Evolutionary conservation across 176 grass and related monocot species (phyloP).

Genomic region (Avena sativa): DNA sequence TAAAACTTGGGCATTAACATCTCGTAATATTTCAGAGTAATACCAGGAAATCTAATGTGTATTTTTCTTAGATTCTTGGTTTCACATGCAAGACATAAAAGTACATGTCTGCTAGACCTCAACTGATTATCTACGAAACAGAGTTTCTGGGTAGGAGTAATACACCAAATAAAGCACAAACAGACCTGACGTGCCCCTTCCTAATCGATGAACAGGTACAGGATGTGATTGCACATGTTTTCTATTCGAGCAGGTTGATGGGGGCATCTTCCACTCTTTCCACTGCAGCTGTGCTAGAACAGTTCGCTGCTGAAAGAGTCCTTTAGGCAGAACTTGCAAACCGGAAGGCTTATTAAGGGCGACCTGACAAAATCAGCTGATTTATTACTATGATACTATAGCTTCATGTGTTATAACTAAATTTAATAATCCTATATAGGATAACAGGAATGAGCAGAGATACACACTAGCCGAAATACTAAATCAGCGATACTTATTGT

Average conservation of each 20-base stretch:
- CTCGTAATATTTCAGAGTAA: slow-evolving; percentile 18
- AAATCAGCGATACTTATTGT: too few relatives aligned
- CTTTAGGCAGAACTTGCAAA: slow-evolving; percentile 95
- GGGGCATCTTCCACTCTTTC: slow-evolving; percentile 70
- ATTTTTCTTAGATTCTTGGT: slow-evolving; percentile 12
- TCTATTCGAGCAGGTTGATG: slow-evolving; percentile 39
- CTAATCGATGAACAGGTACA: slow-evolving; percentile 88
- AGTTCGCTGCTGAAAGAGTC: slow-evolving; percentile 94
- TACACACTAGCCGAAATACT: not conserved
- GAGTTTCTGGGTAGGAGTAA: slow-evolving; percentile 8
- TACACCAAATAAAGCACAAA: slow-evolving; percentile 30
- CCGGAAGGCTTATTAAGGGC: slow-evolving; percentile 90
- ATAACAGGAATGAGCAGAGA: not conserved
- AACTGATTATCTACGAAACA: slow-evolving; percentile 16
- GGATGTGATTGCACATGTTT: slow-evolving; percentile 59
- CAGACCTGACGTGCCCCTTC: slow-evolving; percentile 94
- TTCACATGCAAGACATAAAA: slow-evolving; percentile 22
- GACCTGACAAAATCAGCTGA: slow-evolving; percentile 53
- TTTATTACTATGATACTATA: slow-evolving; percentile 10
- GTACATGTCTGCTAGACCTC: not conserved
- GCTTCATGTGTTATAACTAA: not conserved
- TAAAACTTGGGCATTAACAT: not conserved
- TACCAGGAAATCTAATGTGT: not conserved
- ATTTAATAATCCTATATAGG: slow-evolving; percentile 4
- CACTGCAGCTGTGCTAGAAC: slow-evolving; percentile 78